Conservation (phyloP, 2,329 filamentous ascomycete species). For the Diaporthe humulicola region DNA sequence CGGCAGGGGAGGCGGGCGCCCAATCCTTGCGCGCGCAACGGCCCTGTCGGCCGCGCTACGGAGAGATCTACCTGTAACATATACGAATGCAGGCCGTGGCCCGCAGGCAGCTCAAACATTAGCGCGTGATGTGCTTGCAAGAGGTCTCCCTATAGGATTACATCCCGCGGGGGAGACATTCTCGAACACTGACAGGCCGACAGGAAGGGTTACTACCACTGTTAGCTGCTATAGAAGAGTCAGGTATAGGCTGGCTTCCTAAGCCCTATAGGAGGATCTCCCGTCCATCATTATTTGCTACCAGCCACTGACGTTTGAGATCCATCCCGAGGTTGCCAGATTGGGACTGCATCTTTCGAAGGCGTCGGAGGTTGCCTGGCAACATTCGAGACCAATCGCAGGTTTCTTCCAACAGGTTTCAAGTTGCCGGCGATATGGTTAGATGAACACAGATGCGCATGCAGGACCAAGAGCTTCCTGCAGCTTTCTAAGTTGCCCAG, state of each 20-base stretch:
- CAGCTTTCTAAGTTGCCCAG: neutral
- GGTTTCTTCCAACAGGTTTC: neutral
- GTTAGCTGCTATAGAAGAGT: neutral
- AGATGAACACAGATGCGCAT: neutral
- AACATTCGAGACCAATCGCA: neutral
- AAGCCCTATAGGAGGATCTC: constrained; percentile 16
- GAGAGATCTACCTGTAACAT: constrained; percentile 16
- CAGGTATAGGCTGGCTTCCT: neutral
- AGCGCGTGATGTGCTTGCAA: constrained; percentile 1
- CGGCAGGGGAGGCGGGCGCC: neutral
- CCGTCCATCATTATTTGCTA: neutral
- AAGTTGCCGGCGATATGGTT: neutral
- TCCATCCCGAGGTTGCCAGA: neutral
- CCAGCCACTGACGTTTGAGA: constrained; percentile 13
- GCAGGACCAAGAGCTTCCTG: constrained; percentile 10
- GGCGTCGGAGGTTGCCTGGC: constrained; percentile 2
- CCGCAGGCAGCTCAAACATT: constrained; percentile 25
- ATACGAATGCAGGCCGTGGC: constrained; percentile 3
- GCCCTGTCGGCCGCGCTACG: constrained; percentile 12
- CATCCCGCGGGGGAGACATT: neutral
- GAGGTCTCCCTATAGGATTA: constrained; percentile 5
- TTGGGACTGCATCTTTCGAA: neutral
- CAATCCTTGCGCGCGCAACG: constrained; percentile 6
- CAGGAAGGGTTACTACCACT: neutral
- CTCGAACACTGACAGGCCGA: neutral